These are phyloP conservation scores for Tetraselmis striata DNA, from an alignment of 139 green algal genomes.

Conservation along the genomic window DNA sequence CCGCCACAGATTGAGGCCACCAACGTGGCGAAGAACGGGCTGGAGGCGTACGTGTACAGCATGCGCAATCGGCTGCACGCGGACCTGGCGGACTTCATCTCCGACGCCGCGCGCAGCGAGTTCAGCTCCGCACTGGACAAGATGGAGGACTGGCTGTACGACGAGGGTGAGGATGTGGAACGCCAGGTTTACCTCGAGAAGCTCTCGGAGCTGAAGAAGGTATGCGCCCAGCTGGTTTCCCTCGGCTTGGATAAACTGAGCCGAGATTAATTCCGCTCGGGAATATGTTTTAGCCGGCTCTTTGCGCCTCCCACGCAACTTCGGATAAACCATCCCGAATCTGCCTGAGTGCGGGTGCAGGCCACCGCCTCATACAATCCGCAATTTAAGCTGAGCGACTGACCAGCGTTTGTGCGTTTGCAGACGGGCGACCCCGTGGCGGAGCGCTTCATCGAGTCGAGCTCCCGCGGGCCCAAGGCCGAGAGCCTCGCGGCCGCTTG, in stretches of 20 bases:
- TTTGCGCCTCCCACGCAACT: too few relatives aligned
- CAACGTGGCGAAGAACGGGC: slow-evolving; percentile 89
- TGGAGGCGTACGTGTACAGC: slow-evolving; percentile 92
- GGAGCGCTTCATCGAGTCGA: slow-evolving; percentile 38
- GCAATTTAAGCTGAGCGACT: too few relatives aligned
- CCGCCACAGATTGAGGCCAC: slow-evolving; percentile 78
- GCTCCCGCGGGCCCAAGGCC: slow-evolving; percentile 18
- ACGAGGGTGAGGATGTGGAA: slow-evolving; percentile 92
- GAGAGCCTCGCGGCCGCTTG: slow-evolving; percentile 30
- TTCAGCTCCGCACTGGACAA: neutral
- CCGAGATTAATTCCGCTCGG: too few relatives aligned
- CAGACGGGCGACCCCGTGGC: slow-evolving; percentile 62
- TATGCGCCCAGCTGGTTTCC: slow-evolving; percentile 8
- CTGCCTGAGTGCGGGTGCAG: too few relatives aligned
- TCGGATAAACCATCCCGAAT: too few relatives aligned
- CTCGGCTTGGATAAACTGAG: neutral
- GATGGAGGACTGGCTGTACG: slow-evolving; percentile 96
- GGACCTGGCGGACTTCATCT: slow-evolving; percentile 14
- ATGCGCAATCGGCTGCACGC: slow-evolving; percentile 72
- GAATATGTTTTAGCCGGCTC: too few relatives aligned
- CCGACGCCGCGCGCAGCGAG: neutral
- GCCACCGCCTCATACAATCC: too few relatives aligned
- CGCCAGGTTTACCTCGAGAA: slow-evolving; percentile 88
- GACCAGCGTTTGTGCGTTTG: too few relatives aligned
- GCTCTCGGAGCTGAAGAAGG: slow-evolving; percentile 73